Base-by-base conservation (phyloP, 2,329 filamentous ascomycete genomes). In the Whalleya microplaca region DNA sequence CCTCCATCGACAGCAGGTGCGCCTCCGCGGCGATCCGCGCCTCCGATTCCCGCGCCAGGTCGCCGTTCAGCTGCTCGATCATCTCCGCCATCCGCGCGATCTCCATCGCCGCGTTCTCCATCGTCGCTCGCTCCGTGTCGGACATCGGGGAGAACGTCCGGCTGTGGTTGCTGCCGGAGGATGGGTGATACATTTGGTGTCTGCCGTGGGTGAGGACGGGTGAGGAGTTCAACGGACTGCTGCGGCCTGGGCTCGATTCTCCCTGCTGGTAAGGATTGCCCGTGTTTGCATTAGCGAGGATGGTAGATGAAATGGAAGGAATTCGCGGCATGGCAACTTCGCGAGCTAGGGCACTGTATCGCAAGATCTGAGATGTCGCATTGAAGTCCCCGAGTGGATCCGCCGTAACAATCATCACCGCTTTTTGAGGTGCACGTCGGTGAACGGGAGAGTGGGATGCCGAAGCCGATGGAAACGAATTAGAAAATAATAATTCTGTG, bases 371-470 rank as follows among this genome's bases (percentile, higher is more conserved):
- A 4, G 91, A 96, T 0, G 95, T 99, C 12, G 95, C 92, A 70
- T 98, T 98, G 78, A 93, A 97, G 73, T 99, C 95, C 40, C 95
- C 94, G 12, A 90, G 76, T 0, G 95, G 91, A 68, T 99, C 94
- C 2, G 94, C 95, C 0, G 94, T 96, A 16, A 98, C 94, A 54
- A 99, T 90, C 93, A 99, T 98, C 66, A 96, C 86, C 1, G 89
- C 93, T 68, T 90, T 93, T 71, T 98, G 95, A 0, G 92, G 90
- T 61, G 86, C 85, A 16, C 87, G 85, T 14, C 81, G 73, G 69
- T 63, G 79, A 58, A 51, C 76, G 16, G 73, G 66, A 1, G 72
- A 63, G 55, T 81, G 76, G 40, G 79, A 74, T n/a, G 77, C 68
- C 50, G 80, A 69, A 0, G 81, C 71, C 0, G 88, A 90, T 59